Evolutionary conservation across 1,284 basidiomycete species (phyloP), one percentile per base, ranked within the genome.

Genomic region (Cryptococcus sp.): DNA sequence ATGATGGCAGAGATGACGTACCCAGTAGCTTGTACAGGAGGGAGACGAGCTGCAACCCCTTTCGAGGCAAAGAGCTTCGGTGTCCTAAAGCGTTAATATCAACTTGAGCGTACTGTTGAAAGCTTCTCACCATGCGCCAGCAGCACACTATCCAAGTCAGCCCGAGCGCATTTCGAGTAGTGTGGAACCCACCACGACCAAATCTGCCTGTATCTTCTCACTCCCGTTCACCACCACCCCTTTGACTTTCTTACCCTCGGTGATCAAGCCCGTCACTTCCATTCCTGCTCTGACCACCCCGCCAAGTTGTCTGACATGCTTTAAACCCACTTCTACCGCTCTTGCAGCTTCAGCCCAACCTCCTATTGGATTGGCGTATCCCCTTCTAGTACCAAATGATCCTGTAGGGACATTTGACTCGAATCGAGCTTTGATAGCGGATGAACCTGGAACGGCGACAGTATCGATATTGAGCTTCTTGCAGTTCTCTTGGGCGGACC

Each of bases 321-420:
- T 70, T 50, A 87, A 82, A 56, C 89, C 76, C 7, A 83, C 75
- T 5, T 76, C 66, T 5, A 90, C 72, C 1, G 87, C 89, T 62
- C 86, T 82, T 2, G 82, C 80, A 2, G 92, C 88, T 68, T 87
- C 82, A 1, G 84, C 47, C 93, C 93, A 97, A 2, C 93, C 93
- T 0, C 87, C 85, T 41, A 88, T 84, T 2, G 77, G 78, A 68
- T 93, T 95, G 49, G 87, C 66, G 70, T 89, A 95, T 13, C 74
- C 76, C 0, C 84, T 84, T 36, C 68, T 60, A 4, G 55, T 61
- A 11, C 49, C 61, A 52, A 76, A 74, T 3, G 50, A 51, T 41
- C 68, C 71, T 0, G 58, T 64, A 30, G 55, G 59, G 30, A 73
- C 53, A 0, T 51, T 49, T 1, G 14, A 4, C 5, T 59, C 60